phyloP scores from a whole-genome alignment of 805 yeast species.

The Monosporozyma servazzii region DNA sequence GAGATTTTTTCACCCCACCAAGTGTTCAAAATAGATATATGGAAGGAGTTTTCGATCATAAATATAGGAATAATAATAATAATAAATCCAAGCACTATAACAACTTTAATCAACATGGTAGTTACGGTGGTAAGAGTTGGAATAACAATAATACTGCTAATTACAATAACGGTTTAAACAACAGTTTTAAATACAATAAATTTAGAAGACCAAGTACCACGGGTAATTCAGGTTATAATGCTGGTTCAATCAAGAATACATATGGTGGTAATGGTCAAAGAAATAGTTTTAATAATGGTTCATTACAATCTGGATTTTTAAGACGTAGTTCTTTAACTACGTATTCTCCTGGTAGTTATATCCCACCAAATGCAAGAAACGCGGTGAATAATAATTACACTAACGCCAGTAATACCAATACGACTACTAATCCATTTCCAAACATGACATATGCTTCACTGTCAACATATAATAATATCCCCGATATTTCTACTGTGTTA shows the following conservation, averaged over 20 bases:
- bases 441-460: constrained; percentile 31
- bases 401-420: constrained; percentile 6
- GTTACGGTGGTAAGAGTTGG: constrained; percentile 6
- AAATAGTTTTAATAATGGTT: constrained; percentile 3
- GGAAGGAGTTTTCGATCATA: constrained; percentile 47
- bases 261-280: constrained; percentile 5
- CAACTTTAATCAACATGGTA: constrained; percentile 3
- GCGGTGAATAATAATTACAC: constrained; percentile 3
- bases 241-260: constrained; percentile 4
- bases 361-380: constrained; percentile 1
- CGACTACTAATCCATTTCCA: constrained; percentile 59
- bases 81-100: constrained; percentile 24
- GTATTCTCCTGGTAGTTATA: constrained; percentile 10
- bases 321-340: constrained; percentile 18
- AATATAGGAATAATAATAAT: constrained; percentile 8
- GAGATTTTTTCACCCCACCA: constrained; percentile 72
- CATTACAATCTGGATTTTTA: constrained; percentile 6
- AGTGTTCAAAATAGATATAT: constrained; percentile 61
- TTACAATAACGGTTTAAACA: not conserved
- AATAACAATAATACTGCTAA: constrained; percentile 4
- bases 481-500: constrained; percentile 21
- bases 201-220: constrained; percentile 20
- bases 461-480: constrained; percentile 13
- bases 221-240: constrained; percentile 11
- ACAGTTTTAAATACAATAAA: constrained; percentile 6